These are phyloP conservation scores for Sporisorium exsertum DNA, from an alignment of 1,284 basidiomycete genomes.

Conservation along the genomic window DNA sequence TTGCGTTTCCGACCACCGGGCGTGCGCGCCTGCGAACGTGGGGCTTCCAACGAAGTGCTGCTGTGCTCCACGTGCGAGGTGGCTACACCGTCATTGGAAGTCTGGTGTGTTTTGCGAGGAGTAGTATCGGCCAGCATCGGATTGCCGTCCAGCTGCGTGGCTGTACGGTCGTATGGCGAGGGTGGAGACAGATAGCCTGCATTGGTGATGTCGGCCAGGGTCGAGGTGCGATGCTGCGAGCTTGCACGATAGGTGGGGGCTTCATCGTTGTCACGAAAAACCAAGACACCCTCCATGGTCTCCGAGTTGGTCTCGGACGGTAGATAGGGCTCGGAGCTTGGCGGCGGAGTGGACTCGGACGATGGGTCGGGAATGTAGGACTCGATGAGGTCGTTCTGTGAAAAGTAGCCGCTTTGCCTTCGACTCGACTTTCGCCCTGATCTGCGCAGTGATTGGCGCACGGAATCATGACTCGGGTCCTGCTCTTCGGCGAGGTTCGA, in stretches of 20 bases:
- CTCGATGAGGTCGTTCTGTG: conserved; percentile 8
- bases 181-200: neutral
- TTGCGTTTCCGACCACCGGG: conserved; percentile 46
- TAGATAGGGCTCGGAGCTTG: conserved; percentile 31
- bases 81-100: neutral
- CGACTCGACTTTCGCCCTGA: conserved; percentile 45
- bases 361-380: neutral
- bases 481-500: neutral
- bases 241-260: neutral
- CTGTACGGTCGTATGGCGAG: neutral
- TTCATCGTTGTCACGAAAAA: conserved; percentile 13
- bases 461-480: neutral
- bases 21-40: conserved; percentile 16
- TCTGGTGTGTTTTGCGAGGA: conserved; percentile 17
- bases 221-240: neutral
- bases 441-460: conserved; percentile 14
- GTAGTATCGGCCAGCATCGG: conserved; percentile 9
- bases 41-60: neutral
- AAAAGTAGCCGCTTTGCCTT: conserved; percentile 42
- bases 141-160: neutral
- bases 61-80: neutral
- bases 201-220: conserved; percentile 36
- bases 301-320: conserved; percentile 41
- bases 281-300: conserved; percentile 31
- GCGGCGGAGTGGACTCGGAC: neutral